Percentiles rank a stretch among this genome's conserved stretches.
phyloP scores from a whole-genome alignment of 2,329 filamentous ascomycete genomes.

The Alternaria ventricosa region DNA sequence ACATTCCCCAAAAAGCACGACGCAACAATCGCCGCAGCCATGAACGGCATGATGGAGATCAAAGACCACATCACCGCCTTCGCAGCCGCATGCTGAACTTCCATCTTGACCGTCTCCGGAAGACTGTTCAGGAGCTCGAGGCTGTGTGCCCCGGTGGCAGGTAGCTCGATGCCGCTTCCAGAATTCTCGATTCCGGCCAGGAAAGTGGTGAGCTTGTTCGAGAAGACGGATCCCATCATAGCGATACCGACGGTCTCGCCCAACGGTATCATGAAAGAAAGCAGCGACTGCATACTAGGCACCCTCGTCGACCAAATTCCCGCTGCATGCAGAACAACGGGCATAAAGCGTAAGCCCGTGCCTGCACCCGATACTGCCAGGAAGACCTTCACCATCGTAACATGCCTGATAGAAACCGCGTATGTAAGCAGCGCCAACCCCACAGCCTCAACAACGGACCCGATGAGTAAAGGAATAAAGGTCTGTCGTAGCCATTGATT shows the following conservation, averaged over 20 bases:
- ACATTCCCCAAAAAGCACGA: conserved; percentile 60
- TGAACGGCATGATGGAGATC: conserved; percentile 66
- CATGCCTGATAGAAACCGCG: conserved; percentile 60
- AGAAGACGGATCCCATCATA: conserved; percentile 73
- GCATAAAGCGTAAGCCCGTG: conserved; percentile 70
- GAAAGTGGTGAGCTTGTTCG: conserved; percentile 58
- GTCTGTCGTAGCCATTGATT: conserved; percentile 69
- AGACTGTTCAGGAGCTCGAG: conserved; percentile 49
- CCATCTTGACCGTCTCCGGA: conserved; percentile 43
- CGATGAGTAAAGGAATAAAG: conserved; percentile 61
- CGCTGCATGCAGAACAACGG: conserved; percentile 66
- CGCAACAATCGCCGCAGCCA: conserved; percentile 57
- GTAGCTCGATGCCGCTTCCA: conserved; percentile 31
- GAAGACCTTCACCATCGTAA: conserved; percentile 66
- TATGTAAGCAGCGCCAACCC: conserved; percentile 66
- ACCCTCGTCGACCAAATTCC: conserved; percentile 66
- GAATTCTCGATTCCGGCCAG: conserved; percentile 26
- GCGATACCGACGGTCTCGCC: conserved; percentile 71
- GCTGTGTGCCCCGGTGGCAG: conserved; percentile 27
- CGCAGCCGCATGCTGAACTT: conserved; percentile 55
- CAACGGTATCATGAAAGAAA: conserved; percentile 66
- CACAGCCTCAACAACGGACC: conserved; percentile 59
- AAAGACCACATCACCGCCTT: conserved; percentile 71
- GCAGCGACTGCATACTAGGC: conserved; percentile 65
- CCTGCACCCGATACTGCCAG: conserved; percentile 69